Evolutionary conservation across 257 asterid genomes (phyloP).

Genomic region (Vinca minor): DNA sequence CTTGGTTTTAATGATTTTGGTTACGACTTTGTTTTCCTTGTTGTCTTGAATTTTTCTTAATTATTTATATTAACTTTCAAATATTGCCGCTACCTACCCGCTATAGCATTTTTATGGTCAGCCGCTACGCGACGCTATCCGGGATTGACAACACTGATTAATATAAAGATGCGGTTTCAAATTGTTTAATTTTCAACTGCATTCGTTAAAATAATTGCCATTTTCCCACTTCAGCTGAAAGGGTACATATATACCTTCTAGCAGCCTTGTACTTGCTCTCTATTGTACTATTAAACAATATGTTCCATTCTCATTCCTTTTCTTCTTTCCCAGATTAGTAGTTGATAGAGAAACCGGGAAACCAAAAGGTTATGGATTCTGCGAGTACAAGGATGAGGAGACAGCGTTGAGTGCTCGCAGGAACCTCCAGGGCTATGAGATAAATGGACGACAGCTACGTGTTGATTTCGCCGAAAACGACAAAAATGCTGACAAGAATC

Average conservation of each 20-base stretch:
- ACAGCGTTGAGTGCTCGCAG: slow-evolving; percentile 95
- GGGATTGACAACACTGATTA: too few relatives aligned
- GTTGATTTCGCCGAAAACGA: slow-evolving; percentile 96
- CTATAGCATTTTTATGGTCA: too few relatives aligned
- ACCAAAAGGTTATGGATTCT: slow-evolving; percentile 94
- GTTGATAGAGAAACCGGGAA: slow-evolving; percentile 94
- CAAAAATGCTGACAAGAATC: slow-evolving; percentile 66
- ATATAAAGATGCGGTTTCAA: background rate
- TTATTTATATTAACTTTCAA: too few relatives aligned
- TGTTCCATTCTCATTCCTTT: background rate
- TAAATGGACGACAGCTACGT: slow-evolving; percentile 89
- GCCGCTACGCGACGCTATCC: too few relatives aligned
- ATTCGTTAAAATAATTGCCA: background rate
- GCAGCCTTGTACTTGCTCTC: background rate
- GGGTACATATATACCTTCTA: background rate
- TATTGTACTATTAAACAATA: background rate
- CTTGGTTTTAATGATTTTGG: too few relatives aligned
- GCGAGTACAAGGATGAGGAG: slow-evolving; percentile 96
- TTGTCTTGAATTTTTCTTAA: too few relatives aligned
- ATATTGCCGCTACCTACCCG: too few relatives aligned
- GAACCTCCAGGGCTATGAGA: slow-evolving; percentile 82
- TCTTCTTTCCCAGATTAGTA: slow-evolving; percentile 50
- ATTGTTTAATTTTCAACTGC: background rate
- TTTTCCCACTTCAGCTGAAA: background rate
- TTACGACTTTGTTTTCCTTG: too few relatives aligned